phyloP scores from a whole-genome alignment of 768 basidiomycete species.

The Xerocomellus intermedius region DNA sequence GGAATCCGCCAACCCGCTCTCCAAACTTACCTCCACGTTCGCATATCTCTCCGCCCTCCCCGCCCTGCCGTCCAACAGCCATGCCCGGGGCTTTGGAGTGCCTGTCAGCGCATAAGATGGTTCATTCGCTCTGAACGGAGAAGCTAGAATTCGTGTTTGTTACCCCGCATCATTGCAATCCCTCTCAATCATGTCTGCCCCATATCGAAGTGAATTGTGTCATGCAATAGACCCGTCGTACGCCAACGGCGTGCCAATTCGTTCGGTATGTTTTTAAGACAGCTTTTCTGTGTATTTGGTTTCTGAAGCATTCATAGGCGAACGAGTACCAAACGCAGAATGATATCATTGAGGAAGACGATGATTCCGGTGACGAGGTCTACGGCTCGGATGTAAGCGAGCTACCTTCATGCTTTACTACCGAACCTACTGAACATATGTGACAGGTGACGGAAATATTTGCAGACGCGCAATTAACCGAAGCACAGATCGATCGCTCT shows the following conservation, averaged over 20 bases:
- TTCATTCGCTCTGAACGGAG: not conserved
- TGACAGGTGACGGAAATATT: too few species aligned
- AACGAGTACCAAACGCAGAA: not conserved
- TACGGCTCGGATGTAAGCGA: not conserved
- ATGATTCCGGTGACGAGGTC: not conserved
- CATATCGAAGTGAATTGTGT: not conserved
- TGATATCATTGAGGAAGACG: not conserved
- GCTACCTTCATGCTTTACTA: not conserved
- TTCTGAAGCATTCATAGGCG: not conserved
- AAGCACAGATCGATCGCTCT: not conserved
- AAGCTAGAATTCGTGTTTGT: too few species aligned
- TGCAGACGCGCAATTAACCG: not conserved
- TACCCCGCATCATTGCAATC: not conserved
- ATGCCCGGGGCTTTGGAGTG: slow-evolving; percentile 6
- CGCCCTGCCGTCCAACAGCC: not conserved
- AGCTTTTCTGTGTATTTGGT: not conserved
- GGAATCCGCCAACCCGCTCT: not conserved
- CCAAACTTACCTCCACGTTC: not conserved
- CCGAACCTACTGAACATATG: not conserved
- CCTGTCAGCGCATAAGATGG: not conserved
- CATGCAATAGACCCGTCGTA: not conserved
- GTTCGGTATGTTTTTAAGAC: not conserved
- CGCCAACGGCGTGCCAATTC: not conserved
- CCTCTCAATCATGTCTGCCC: not conserved
- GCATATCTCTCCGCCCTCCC: not conserved